Base-by-base conservation (phyloP, 2,329 filamentous ascomycete genomes). In the Fusarium circinatum region DNA sequence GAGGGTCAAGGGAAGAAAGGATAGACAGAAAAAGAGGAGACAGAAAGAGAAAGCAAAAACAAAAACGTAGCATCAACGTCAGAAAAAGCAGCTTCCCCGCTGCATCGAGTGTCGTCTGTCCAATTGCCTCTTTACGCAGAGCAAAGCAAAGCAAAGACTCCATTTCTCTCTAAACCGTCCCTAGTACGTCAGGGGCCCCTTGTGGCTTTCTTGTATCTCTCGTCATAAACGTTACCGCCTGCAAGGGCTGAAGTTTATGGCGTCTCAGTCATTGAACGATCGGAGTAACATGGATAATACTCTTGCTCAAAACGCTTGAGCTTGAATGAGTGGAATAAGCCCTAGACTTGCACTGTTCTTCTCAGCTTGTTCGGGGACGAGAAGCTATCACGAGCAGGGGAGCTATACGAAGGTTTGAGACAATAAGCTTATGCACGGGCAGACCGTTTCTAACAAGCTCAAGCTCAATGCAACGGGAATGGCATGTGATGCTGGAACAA, bases 41-140 rank as follows among this genome's bases (percentile, higher is more conserved):
- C 34, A 20, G 34, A 38, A 48, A 47, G 26, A n/a, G 34, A 38
- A 48, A 47, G 24, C 20, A 42, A 54, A 62, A 42, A 32, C 9
- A 38, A 62, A 62, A 65, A 72, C 57, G 68, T 54, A 65, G 57
- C 57, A 59, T 56, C 63, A 65, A 69, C 59, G 64, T 73, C 62
- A 44, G 54, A 61, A 71, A 74, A 58, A 62, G 57, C 34, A 34
- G 63, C 44, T 74, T 72, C 71, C 71, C 71, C 68, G 59, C 71
- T 69, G 65, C 65, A 56, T 57, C 42, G 26, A 52, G 17, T 54
- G 55, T 57, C 55, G 41, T 48, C 59, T 71, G 64, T 58, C 60
- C 59, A 74, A 74, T 74, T 74, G 62, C 59, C 69, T 75, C 71
- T 72, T 54, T 52, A 68, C 32, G 2, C 44, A 74, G 63, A 74